A percentile compares a stretch with the other conserved stretches of the same genome.
Conservation (phyloP, 1,284 basidiomycete species). For the Sphaerobolus stellatus region DNA sequence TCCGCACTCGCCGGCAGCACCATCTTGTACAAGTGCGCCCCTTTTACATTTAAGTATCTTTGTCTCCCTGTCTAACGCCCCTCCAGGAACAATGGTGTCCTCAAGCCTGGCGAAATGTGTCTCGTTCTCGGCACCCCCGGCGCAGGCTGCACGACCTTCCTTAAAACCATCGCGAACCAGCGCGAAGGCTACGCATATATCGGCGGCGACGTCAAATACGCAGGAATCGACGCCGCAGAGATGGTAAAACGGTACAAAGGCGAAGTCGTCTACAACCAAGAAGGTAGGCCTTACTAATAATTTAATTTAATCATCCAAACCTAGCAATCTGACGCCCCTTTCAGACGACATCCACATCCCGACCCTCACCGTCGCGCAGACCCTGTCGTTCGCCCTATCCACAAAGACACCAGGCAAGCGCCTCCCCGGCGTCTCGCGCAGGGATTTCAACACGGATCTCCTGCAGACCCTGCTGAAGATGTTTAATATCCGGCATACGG, state of each 20-base stretch:
- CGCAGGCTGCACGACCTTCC: slow-evolving; percentile 52
- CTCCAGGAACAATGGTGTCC: slow-evolving; percentile 66
- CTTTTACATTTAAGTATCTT: slow-evolving; percentile 37
- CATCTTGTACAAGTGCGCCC: slow-evolving; percentile 66
- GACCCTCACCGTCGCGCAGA: slow-evolving; percentile 58
- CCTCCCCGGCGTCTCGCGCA: slow-evolving; percentile 44
- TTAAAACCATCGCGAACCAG: slow-evolving; percentile 55
- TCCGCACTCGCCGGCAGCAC: slow-evolving; percentile 48
- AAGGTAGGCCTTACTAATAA: slow-evolving; percentile 20
- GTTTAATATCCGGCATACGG: slow-evolving; percentile 59
- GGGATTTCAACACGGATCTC: slow-evolving; percentile 48
- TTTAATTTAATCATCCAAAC: not conserved
- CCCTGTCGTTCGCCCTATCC: slow-evolving; percentile 49
- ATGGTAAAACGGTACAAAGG: slow-evolving; percentile 68
- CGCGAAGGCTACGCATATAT: slow-evolving; percentile 12
- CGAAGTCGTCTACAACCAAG: slow-evolving; percentile 79
- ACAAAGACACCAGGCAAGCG: slow-evolving; percentile 51
- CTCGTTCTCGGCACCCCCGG: slow-evolving; percentile 55
- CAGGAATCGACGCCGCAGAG: slow-evolving; percentile 46
- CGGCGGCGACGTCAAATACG: slow-evolving; percentile 48
- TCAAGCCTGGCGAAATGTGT: slow-evolving; percentile 70
- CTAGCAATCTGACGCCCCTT: slow-evolving; percentile 48
- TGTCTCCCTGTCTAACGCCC: slow-evolving; percentile 26
- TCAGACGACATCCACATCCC: slow-evolving; percentile 52
- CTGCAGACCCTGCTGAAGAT: slow-evolving; percentile 53